Percentiles rank a stretch among this genome's conserved stretches.
Evolutionary conservation across 805 yeast species (phyloP).

Genomic region (Spathaspora arborariae): DNA sequence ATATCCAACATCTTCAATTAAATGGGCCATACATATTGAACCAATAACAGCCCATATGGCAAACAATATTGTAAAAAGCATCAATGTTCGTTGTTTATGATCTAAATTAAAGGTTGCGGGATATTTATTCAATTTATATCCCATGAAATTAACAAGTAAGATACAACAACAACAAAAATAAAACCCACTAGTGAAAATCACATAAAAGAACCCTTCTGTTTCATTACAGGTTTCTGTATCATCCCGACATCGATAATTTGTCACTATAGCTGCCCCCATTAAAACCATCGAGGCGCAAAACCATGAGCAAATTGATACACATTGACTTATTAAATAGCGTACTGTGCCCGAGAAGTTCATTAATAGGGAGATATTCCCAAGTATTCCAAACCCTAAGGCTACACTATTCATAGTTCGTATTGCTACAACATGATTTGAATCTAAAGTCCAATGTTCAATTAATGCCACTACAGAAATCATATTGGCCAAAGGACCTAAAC

Average conservation of each 20-base stretch:
- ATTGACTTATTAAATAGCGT: constrained; percentile 58
- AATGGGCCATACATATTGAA: constrained; percentile 40
- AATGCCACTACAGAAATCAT: constrained; percentile 70
- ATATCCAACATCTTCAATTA: constrained; percentile 37
- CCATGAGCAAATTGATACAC: constrained; percentile 63
- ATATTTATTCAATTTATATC: constrained; percentile 56
- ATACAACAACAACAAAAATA: constrained; percentile 56
- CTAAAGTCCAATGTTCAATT: constrained; percentile 61
- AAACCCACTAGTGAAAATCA: constrained; percentile 57
- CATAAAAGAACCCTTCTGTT: constrained; percentile 79
- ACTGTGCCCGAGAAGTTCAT: constrained; percentile 63
- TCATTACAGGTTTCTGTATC: constrained; percentile 7
- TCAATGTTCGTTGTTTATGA: constrained; percentile 65
- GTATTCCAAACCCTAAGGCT: constrained; percentile 59
- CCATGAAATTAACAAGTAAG: constrained; percentile 56
- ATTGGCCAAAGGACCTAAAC: constrained; percentile 76
- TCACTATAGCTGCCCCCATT: constrained; percentile 42
- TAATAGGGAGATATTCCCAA: constrained; percentile 66
- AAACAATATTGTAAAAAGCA: constrained; percentile 64
- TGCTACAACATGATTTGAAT: constrained; percentile 39
- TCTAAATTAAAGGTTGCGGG: constrained; percentile 69
- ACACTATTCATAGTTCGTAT: constrained; percentile 46
- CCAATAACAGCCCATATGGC: constrained; percentile 74
- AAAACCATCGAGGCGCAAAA: constrained; percentile 53
- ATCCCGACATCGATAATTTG: constrained; percentile 20